Evolutionary conservation across 225 moss, liverwort and hornwort genomes (phyloP), one percentile per base, ranked within the genome.

Genomic region (Anthoceros angustus): DNA sequence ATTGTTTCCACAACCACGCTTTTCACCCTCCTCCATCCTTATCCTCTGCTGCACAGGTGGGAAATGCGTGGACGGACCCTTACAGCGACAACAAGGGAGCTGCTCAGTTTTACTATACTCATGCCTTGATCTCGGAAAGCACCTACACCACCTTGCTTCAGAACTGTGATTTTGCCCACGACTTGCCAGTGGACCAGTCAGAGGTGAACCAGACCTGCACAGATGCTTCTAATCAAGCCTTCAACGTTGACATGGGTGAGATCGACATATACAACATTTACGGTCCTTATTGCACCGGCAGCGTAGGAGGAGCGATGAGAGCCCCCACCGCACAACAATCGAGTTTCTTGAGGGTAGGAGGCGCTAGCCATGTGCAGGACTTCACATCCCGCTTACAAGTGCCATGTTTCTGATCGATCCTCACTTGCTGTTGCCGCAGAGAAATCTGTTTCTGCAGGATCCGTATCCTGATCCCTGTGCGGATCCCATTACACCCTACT

Each of bases 251-350:
- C n/a, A 80, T 80, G 80, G 24, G 69, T n/a, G 74, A 74, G 65
- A 77, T 80, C 74, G 77, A 80, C 74, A 74, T 80, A 15, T 80
- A 80, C 62, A 80, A 80, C 67, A 80, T 80, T 26, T 74, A 80
- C 3, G 80, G 80, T 20, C 74, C 74, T 2, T 41, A 64, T 0
- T 80, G 80, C 24, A 77, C 55, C n/a, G 18, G n/a, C 7, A 18
- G n/a, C n/a, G 55, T 7, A 0, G 12, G n/a, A 3, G n/a, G 23
- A 7, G 55, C 5, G 16, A 18, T 15, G n/a, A 55, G 55, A 55
- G 5, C 55, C 10, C 14, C 14, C 3, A 18, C 55, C 23, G 55
- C 55, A 55, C 55, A 18, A 18, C 8, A 55, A 55, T 55, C 55
- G 5, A 55, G n/a, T 23, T 55, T 55, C n/a, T 55, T 55, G n/a